A percentile compares a stretch with the other conserved stretches of the same genome.
These are phyloP conservation scores for Styphnolobium japonicum DNA, from an alignment of 306 rosid genomes.

Conservation along the genomic window DNA sequence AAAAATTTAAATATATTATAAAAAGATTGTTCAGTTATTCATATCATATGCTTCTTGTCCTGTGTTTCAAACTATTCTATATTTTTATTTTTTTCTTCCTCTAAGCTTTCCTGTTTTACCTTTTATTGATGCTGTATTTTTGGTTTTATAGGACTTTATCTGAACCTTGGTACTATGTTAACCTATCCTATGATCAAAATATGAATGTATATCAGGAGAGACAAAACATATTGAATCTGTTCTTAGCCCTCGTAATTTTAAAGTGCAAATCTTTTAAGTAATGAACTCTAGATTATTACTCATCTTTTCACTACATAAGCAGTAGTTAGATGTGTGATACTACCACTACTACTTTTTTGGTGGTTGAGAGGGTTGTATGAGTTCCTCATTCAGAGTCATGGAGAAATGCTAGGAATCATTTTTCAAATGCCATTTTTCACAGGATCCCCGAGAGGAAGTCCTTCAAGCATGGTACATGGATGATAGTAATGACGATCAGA, in stretches of 20 bases:
- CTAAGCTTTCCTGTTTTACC: no score
- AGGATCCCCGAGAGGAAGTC: slow-evolving; percentile 96
- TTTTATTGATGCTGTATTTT: no score
- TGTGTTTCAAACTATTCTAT: no score
- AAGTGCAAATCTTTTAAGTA: not conserved
- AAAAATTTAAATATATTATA: no score
- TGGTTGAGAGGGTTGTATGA: not conserved
- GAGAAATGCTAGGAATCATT: slow-evolving; percentile 6
- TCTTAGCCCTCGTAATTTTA: not conserved
- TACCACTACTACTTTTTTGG: not conserved
- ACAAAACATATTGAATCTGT: not conserved
- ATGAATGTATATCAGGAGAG: not conserved
- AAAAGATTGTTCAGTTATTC: no score
- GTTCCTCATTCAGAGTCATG: not conserved
- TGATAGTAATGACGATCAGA: slow-evolving; percentile 87
- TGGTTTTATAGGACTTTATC: not conserved
- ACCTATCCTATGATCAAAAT: not conserved
- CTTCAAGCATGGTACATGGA: slow-evolving; percentile 99
- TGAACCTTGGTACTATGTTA: not conserved
- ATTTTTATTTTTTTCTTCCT: no score
- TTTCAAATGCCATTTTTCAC: slow-evolving; percentile 17
- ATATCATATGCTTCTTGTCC: no score
- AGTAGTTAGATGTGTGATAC: no score
- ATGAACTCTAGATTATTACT: not conserved
- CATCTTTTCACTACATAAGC: not conserved